Conservation (phyloP, 176 grass and related monocot genomes). For the Aegilops longissima region DNA sequence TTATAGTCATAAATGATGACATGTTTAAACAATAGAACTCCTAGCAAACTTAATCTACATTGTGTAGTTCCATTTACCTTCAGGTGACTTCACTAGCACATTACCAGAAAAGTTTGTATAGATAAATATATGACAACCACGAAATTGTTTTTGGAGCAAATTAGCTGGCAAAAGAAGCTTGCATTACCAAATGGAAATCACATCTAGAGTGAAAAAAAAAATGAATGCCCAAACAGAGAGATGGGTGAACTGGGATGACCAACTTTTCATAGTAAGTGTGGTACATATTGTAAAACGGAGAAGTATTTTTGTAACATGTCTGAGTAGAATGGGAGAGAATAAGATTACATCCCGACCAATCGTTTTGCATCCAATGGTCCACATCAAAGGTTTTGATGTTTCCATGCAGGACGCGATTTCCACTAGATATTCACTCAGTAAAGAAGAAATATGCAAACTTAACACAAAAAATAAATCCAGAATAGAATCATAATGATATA, state of each 20-base stretch:
- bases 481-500: neutral
- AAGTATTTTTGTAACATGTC: neutral
- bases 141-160: neutral
- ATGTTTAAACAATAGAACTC: conserved; percentile 7
- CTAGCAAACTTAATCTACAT: neutral
- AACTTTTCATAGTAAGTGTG: neutral
- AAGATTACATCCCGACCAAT: neutral
- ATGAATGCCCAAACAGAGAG: neutral
- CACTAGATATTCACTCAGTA: neutral
- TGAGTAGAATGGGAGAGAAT: neutral
- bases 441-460: conserved; percentile 2
- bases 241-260: neutral
- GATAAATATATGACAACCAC: neutral
- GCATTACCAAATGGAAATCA: neutral
- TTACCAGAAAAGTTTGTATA: neutral
- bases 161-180: neutral
- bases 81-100: neutral
- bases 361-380: neutral
- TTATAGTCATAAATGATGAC: neutral
- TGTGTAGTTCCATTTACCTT: neutral
- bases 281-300: neutral
- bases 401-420: neutral
- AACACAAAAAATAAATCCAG: neutral
- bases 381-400: neutral
- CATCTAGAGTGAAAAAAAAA: neutral